Percentiles rank a stretch among this genome's conserved stretches.
Evolutionary conservation across 2,329 filamentous ascomycete genomes (phyloP).

Genomic region (Phyllachora maydis): DNA sequence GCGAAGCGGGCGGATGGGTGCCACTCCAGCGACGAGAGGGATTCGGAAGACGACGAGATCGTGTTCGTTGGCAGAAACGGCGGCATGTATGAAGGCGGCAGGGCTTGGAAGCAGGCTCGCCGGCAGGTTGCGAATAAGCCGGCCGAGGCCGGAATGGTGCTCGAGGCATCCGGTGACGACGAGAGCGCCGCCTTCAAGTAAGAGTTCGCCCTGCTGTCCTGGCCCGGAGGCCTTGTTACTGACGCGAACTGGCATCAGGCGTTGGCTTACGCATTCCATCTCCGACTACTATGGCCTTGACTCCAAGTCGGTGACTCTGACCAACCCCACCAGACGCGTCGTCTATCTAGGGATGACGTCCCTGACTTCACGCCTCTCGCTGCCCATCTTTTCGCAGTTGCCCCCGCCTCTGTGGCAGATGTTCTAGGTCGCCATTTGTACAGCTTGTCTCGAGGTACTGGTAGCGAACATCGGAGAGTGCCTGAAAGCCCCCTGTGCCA

Average conservation of each 20-base stretch:
- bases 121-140: constrained; percentile 34
- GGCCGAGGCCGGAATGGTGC: constrained; percentile 44
- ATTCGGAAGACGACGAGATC: constrained; percentile 61
- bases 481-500: too few relatives aligned
- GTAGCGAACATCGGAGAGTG: too few relatives aligned
- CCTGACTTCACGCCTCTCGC: constrained; percentile 7
- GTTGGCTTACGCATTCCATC: constrained; percentile 86
- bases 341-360: constrained; percentile 64
- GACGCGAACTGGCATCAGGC: constrained; percentile 23
- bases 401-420: constrained; percentile 45
- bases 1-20: constrained; percentile 2
- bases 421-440: too few relatives aligned
- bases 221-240: constrained; percentile 1
- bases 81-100: constrained; percentile 25
- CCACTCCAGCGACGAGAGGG: constrained; percentile 15
- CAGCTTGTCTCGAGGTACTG: too few relatives aligned
- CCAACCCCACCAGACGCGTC: constrained; percentile 49
- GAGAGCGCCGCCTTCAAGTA: constrained; percentile 66
- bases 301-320: constrained; percentile 60
- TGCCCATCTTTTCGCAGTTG: constrained; percentile 15
- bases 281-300: constrained; percentile 79
- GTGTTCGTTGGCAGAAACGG: constrained; percentile 65
- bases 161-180: constrained; percentile 60
- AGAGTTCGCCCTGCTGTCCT: constrained; percentile 12
- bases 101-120: constrained; percentile 24